Conservation (phyloP, 345 rosid genomes). For the Eucalyptus coolabah region DNA sequence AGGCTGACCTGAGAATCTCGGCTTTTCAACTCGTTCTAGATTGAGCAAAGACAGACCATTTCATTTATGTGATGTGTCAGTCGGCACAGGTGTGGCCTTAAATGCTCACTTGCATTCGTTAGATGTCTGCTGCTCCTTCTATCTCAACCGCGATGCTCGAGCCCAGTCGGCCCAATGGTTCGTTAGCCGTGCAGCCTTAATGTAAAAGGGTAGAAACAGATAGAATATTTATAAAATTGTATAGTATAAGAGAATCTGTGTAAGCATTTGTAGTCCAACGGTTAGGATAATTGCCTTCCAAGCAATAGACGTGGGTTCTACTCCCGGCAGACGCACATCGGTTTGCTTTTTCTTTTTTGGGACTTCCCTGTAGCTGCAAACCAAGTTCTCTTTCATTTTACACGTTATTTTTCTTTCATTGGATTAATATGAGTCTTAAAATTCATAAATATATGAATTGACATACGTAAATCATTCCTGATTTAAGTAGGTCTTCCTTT, state of each 20-base stretch:
- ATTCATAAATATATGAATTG: too few relatives aligned
- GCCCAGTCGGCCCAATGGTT: not conserved
- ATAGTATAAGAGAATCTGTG: rapidly evolving
- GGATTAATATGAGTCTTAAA: too few relatives aligned
- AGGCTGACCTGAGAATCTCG: not conserved
- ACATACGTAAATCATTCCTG: too few relatives aligned
- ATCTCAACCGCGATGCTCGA: not conserved
- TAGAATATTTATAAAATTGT: too few relatives aligned
- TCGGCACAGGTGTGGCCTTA: not conserved
- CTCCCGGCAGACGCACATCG: constrained; percentile 60
- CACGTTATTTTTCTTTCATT: too few relatives aligned
- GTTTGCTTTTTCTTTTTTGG: not conserved
- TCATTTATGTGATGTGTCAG: not conserved
- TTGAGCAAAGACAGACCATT: not conserved
- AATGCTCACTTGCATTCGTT: not conserved
- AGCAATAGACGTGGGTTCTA: constrained; percentile 74
- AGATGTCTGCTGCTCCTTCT: not conserved
- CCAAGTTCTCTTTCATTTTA: too few relatives aligned
- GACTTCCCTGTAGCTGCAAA: too few relatives aligned
- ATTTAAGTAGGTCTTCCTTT: too few relatives aligned
- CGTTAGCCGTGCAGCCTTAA: too few relatives aligned
- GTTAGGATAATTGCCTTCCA: constrained; percentile 88
- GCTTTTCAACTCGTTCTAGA: not conserved
- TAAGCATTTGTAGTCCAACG: constrained; percentile 58
- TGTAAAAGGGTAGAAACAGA: too few relatives aligned